Evolutionary conservation across 1,139 yeast species (phyloP), one percentile per base, ranked within the genome.

Genomic region (Blastobotrys serpentis): DNA sequence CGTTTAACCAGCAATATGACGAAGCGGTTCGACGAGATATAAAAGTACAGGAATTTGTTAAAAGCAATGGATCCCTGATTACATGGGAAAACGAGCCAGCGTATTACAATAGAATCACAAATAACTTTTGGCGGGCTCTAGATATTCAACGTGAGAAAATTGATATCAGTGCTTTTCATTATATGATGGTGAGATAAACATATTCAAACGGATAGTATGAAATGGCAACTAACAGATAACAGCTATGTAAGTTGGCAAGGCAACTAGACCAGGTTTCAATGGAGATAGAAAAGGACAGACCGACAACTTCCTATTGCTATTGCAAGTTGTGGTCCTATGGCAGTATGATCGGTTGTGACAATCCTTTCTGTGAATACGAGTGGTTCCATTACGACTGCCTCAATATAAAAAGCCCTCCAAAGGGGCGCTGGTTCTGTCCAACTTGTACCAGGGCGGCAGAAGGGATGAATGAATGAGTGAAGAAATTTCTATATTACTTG

Each of bases 401-500:
- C 5, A 29, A 29, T 5, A 26, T 41, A 4, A 41, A 23, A 18
- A 18, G 10, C 11, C 33, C 36, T 16, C 43, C 43, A 8, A 11
- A 23, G 17, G 43, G 43, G 7, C 25, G 26, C 6, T 41, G 43
- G 43, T 41, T 23, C 18, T 41, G 43, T 26, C 47, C 47, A 8
- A 18, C n/a, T 13, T 44, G 43, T 38, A 37, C 18, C 21, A 23
- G 29, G n/a, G 33, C 25, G 19, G 17, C 3, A 18, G 38, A 33
- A 4, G 4, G 14, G 14, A 29, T n/a, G n/a, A 4, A 29, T 29
- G 4, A 17, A 14, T 32, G 36, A 32, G n/a, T n/a, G n/a, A n/a
- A n/a, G n/a, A n/a, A n/a, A n/a, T n/a, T n/a, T n/a, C n/a, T n/a
- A n/a, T n/a, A n/a, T n/a, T n/a, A n/a, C n/a, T n/a, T n/a, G n/a